phyloP scores from a whole-genome alignment of 192 early-diverging fungal genomes.

The Haplosporangium gracile region DNA sequence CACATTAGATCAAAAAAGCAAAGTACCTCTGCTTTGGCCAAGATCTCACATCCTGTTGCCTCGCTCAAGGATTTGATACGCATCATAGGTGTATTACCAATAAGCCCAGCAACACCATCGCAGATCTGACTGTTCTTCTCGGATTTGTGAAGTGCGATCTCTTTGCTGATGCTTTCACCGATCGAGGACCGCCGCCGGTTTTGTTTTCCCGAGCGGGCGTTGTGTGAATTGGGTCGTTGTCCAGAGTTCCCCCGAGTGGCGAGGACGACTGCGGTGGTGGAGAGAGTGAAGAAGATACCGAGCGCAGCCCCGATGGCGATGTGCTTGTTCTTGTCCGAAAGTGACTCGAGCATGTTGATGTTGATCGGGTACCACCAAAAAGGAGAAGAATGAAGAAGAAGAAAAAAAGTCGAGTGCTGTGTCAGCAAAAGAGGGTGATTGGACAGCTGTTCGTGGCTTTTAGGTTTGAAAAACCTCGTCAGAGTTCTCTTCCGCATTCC shows the following conservation, averaged over 20 bases:
- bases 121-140: constrained; percentile 15
- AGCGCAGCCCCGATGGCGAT: constrained; percentile 54
- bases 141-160: constrained; percentile 26
- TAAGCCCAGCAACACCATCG: constrained; percentile 84
- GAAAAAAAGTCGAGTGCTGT: neutral
- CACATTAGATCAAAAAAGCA: neutral
- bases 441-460: constrained; percentile 4
- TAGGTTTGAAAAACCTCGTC: neutral
- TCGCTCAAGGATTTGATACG: constrained; percentile 86
- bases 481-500: neutral
- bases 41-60: constrained; percentile 92
- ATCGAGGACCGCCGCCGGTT: constrained; percentile 36
- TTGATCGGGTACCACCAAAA: neutral
- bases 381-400: neutral
- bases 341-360: constrained; percentile 30
- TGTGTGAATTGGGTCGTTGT: neutral
- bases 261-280: constrained; percentile 48
- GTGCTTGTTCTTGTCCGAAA: constrained; percentile 53
- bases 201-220: neutral
- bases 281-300: constrained; percentile 54
- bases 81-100: constrained; percentile 94
- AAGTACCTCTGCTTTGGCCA: constrained; percentile 65
- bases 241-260: constrained; percentile 13
- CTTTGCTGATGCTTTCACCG: constrained; percentile 22
- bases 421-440: neutral